Conservation (phyloP, 306 rosid species). For the Cucurbita maxima region DNA sequence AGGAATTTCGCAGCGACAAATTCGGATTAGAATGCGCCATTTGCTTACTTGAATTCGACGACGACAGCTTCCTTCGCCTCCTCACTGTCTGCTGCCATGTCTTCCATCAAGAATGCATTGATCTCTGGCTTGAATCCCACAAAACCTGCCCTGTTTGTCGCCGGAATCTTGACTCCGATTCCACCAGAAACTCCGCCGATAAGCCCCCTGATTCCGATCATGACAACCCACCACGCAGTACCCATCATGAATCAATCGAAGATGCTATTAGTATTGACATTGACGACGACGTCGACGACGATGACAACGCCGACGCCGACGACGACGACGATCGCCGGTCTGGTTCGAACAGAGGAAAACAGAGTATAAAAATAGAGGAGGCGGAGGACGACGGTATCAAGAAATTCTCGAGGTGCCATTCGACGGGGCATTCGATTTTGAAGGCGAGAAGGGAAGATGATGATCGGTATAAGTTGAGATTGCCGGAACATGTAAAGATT, state of each 20-base stretch:
- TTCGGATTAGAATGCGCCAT: constrained; percentile 45
- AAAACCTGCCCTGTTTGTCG: constrained; percentile 82
- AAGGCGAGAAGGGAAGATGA: constrained; percentile 15
- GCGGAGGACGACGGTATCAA: neutral
- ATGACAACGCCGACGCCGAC: neutral
- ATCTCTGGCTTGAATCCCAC: constrained; percentile 56
- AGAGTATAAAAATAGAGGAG: neutral
- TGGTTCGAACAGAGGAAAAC: neutral
- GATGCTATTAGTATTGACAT: constrained; percentile 29
- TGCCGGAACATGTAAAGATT: constrained; percentile 26
- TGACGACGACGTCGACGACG: neutral
- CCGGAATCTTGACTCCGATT: constrained; percentile 29
- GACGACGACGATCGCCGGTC: neutral
- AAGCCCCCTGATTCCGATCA: constrained; percentile 4
- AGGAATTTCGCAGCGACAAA: constrained; percentile 28
- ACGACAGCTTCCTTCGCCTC: constrained; percentile 36
- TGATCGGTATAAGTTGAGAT: constrained; percentile 34
- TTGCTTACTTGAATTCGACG: constrained; percentile 52
- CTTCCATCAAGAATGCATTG: constrained; percentile 69
- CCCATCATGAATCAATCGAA: neutral
- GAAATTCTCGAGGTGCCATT: constrained; percentile 36
- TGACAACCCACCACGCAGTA: neutral
- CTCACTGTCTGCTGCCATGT: constrained; percentile 51
- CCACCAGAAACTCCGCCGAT: neutral
- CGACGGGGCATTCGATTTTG: constrained; percentile 67